Evolutionary conservation across 1,284 basidiomycete genomes (phyloP), one percentile per base, ranked within the genome.

Genomic region (Ustilago sp.): DNA sequence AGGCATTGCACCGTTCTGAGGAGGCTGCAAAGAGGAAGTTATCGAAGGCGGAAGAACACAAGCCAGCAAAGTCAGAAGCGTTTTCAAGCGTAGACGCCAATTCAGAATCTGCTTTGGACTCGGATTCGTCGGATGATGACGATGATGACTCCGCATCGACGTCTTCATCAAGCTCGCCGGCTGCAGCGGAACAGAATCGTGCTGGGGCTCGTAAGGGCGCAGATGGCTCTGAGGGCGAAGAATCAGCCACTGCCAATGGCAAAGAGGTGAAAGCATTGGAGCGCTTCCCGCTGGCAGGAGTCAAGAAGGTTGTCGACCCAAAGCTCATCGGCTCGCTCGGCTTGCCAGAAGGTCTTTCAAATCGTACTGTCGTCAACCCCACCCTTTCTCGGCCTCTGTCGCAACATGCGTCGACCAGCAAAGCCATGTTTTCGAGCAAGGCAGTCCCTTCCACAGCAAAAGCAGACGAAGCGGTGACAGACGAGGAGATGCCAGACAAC

Each of bases 321-420:
- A 66, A 70, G 15, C 58, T 74, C 28, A 79, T 85, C 31, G 62
- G 77, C 36, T 66, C 70, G 11, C 82, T 83, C 23, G 83, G 83
- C 39, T 61, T 85, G 4, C 81, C 84, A 0, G 58, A 75, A 47
- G 82, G 79, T 35, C 59, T 85, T 23, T 63, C 69, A 1, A 74
- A 71, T 12, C 69, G 82, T 12, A 75, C 71, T 4, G 60, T 83
- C 8, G 74, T 84, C 1, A 63, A 81, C 32, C 78, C 83, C 0
- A 59, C 61, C 1, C 63, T 80, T 0, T 75, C 78, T 2, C 61
- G 61, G 23, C 63, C 76, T 6, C 53, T 84, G 17, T 55, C 63
- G 19, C 51, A 61, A 31, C 61, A 54, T 12, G 34, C 60, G 8
- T 48, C 45, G 9, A 34, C 51, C 28, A 65, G 45, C 56, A 72